Evolutionary conservation across 208 protist genomes (phyloP).

Genomic region (Leishmania turanica): DNA sequence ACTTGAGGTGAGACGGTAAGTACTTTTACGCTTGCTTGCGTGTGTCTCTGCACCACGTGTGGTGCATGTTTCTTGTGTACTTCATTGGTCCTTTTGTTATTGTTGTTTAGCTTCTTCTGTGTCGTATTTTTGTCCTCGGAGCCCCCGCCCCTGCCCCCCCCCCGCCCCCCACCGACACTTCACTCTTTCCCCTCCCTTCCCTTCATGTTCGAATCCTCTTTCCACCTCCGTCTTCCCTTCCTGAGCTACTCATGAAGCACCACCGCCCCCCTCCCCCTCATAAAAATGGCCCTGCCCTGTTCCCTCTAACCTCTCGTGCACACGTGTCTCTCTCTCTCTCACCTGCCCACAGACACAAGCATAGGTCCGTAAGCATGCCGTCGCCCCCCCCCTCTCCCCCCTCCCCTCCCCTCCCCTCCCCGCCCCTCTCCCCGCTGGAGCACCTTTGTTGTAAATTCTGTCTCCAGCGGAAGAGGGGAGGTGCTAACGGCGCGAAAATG

Average conservation of each 20-base stretch:
- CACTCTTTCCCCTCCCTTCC: background rate
- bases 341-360: background rate
- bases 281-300: background rate
- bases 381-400: background rate
- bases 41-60: background rate
- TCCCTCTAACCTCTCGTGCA: background rate
- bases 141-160: background rate
- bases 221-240: background rate
- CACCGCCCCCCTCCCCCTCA: background rate
- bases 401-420: background rate
- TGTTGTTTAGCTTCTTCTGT: background rate
- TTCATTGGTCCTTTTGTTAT: too few species aligned
- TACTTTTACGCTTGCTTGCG: background rate
- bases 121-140: background rate
- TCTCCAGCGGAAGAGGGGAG: background rate
- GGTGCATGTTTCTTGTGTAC: background rate
- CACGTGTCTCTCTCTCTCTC: background rate
- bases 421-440: background rate
- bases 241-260: background rate
- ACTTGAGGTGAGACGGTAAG: background rate
- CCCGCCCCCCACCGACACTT: background rate
- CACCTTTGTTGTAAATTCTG: conserved; percentile 2
- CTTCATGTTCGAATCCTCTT: background rate
- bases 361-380: background rate
- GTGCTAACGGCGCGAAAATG: background rate